Conservation (phyloP, 495 filamentous ascomycete species). For the Aspergillus diversus region DNA sequence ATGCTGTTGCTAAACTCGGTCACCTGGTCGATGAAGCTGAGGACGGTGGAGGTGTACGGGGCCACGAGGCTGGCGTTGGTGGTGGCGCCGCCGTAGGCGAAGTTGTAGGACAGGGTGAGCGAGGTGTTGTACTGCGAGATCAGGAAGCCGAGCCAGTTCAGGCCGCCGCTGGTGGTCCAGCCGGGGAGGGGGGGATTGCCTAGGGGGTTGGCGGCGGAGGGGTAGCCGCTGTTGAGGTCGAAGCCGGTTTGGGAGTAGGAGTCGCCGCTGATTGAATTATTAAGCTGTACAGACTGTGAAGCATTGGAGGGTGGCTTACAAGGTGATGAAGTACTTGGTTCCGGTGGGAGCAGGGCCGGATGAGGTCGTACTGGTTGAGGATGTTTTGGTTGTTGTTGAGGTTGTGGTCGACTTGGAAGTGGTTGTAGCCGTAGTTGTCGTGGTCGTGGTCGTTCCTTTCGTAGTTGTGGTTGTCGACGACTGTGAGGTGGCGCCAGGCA, state of each 20-base stretch:
- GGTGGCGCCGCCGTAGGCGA: conserved; percentile 1
- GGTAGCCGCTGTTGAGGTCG: conserved; percentile 8
- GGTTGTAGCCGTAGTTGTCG: not conserved
- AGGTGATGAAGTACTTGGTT: not conserved
- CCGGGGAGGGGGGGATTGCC: conserved; percentile 1
- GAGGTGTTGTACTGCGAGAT: conserved; percentile 4
- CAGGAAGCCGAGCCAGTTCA: conserved; percentile 1
- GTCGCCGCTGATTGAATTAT: no score
- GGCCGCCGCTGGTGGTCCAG: not conserved
- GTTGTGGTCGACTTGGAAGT: not conserved
- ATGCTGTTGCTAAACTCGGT: conserved; percentile 1
- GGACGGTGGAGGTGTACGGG: not conserved
- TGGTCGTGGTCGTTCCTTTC: not conserved
- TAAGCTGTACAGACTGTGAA: no score
- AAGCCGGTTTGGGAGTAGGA: conserved; percentile 2
- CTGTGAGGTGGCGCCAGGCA: not conserved
- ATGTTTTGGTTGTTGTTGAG: not conserved
- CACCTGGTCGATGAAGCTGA: conserved; percentile 3
- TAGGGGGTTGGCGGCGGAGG: not conserved
- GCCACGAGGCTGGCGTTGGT: conserved; percentile 1
- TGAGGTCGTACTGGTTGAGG: not conserved
- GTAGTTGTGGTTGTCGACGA: not conserved
- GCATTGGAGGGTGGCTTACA: no score
- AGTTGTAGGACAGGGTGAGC: conserved; percentile 1
- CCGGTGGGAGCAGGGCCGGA: not conserved